Base-by-base conservation (phyloP, 768 basidiomycete species). In the Tricholoma sp. region DNA sequence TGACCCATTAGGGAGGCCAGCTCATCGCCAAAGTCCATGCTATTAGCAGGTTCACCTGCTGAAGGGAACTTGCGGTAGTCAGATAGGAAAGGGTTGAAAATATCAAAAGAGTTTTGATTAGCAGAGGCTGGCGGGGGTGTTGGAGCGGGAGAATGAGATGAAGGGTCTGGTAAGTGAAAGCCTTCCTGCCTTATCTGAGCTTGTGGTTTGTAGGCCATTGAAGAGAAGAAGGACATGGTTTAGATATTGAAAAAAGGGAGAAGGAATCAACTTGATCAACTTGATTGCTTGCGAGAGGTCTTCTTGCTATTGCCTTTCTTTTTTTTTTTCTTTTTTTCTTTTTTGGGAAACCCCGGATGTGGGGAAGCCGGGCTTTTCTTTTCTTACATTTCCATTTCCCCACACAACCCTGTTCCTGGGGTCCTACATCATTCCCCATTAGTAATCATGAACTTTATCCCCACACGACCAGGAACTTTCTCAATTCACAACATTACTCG, bases 1-100 rank as follows among this genome's bases (percentile, higher is more conserved):
- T 72, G 64, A 55, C 70, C 76, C 69, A 86, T 83, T 59, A 88
- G 77, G 9, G 70, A 77, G 1, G 82, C 85, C 32, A 89, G 80
- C 60, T 90, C 89, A 69, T 89, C 87, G 39, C 75, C 72, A 62
- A 89, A 83, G 69, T 89, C 86, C 68, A 81, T 77, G 35, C 58
- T 56, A 21, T 54, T 63, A 56, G 67, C 57, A 41, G 55, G 58
- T n/a, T 59, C 57, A 57, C 62, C 60, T 50, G 66, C 62, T 5
- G 72, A 57, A 55, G 76, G 73, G 66, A 83, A 80, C 67, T 82
- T 82, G 64, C 82, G 78, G 66, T 83, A 82, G 0, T 81, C 59
- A 6, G 9, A 19, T 31, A 86, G 67, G 62, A 82, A 78, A 32
- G 71, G 73, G 65, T 75, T 60, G 57, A 64, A 73, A 64, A 81